Conservation (phyloP, 1,139 yeast species). For the Taiozyma sp. region DNA sequence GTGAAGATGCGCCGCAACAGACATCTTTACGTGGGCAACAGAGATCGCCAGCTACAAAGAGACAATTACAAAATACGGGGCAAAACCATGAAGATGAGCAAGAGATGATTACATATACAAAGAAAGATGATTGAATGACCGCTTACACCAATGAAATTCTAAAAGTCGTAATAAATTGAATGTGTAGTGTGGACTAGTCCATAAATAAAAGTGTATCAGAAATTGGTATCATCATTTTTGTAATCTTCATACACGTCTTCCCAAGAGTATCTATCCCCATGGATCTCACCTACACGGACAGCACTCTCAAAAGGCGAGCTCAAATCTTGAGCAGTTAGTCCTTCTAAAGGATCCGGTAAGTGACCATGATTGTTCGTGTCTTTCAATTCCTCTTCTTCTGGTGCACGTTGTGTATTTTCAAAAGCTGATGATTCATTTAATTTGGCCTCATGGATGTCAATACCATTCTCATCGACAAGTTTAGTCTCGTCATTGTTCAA, state of each 20-base stretch:
- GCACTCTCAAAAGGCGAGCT: constrained; percentile 21
- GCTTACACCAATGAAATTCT: neutral
- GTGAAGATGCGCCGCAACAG: constrained; percentile 22
- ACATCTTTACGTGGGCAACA: neutral
- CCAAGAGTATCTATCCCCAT: constrained; percentile 18
- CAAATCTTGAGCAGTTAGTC: constrained; percentile 17
- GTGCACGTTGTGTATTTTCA: constrained; percentile 8
- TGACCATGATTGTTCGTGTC: constrained; percentile 4
- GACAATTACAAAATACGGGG: neutral
- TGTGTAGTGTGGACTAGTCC: neutral
- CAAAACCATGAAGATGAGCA: constrained; percentile 10
- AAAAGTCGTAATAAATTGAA: neutral
- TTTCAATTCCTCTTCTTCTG: constrained; percentile 5
- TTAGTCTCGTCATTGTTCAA: constrained; percentile 23
- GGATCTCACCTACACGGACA: constrained; percentile 12
- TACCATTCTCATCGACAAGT: constrained; percentile 26
- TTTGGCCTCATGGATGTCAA: constrained; percentile 26
- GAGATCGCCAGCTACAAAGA: neutral
- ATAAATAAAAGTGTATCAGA: constrained; percentile 6
- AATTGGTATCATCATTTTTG: constrained; percentile 23
- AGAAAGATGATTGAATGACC: neutral
- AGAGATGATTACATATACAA: constrained; percentile 18
- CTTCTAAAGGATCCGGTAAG: constrained; percentile 25
- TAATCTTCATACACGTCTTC: constrained; percentile 27
- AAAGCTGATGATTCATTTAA: constrained; percentile 1